These are phyloP conservation scores for Mortierella antarctica DNA, from an alignment of 192 early-diverging fungal genomes.

Conservation along the genomic window DNA sequence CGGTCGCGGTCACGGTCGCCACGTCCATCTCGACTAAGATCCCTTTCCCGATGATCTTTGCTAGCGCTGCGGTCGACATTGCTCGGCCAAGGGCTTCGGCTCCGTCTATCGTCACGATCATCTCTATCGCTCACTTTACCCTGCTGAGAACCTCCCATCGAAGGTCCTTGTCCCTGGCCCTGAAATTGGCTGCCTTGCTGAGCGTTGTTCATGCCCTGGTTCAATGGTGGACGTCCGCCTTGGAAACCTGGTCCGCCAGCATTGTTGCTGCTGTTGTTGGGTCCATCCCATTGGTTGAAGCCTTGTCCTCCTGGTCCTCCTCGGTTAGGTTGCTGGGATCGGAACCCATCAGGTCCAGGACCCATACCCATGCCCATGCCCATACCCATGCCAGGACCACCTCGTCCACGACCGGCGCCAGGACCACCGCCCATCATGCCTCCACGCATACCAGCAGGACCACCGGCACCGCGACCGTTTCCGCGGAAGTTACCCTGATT, in stretches of 20 bases:
- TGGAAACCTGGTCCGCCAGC: slow-evolving; percentile 32
- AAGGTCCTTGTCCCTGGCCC: background rate
- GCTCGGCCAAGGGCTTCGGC: slow-evolving; percentile 19
- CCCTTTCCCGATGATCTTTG: slow-evolving; percentile 13
- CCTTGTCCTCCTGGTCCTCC: slow-evolving; percentile 14
- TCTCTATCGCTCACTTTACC: slow-evolving; percentile 14
- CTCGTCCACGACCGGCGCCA: slow-evolving; percentile 23
- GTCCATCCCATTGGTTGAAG: slow-evolving; percentile 35
- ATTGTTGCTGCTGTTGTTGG: slow-evolving; percentile 2
- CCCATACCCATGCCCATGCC: background rate
- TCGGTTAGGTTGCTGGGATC: slow-evolving; percentile 7
- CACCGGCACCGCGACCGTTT: slow-evolving; percentile 25
- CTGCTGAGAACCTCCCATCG: slow-evolving; percentile 13
- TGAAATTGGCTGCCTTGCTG: slow-evolving; percentile 19
- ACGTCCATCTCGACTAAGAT: slow-evolving; percentile 17
- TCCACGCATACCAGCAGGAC: slow-evolving; percentile 19
- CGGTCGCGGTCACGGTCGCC: slow-evolving; percentile 25
- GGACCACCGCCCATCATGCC: slow-evolving; percentile 9
- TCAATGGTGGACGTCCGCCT: slow-evolving; percentile 29
- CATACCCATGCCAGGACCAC: slow-evolving; percentile 15
- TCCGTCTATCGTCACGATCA: slow-evolving; percentile 32
- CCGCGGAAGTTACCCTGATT: slow-evolving; percentile 38
- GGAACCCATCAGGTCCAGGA: slow-evolving; percentile 18
- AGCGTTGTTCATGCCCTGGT: slow-evolving; percentile 26
- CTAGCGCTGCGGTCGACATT: slow-evolving; percentile 16